Percentiles rank a stretch among this genome's conserved stretches.
Evolutionary conservation across 208 protist species (phyloP).

Genomic region (Acanthamoeba rhysodes): DNA sequence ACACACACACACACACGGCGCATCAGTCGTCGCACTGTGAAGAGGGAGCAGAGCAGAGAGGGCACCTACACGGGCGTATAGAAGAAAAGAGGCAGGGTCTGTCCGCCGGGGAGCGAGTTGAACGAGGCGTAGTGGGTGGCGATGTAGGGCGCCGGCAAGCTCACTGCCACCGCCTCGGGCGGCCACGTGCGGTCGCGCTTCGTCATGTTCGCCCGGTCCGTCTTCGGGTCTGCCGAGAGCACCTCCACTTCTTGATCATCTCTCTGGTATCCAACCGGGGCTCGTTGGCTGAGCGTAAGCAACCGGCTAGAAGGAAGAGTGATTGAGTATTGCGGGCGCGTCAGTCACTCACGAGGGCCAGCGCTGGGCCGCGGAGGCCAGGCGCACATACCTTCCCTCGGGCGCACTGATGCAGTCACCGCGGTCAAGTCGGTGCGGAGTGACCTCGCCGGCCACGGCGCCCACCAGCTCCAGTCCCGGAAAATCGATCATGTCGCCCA

Average conservation of each 20-base stretch:
- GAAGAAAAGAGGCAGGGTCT: not conserved
- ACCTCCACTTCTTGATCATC: not conserved
- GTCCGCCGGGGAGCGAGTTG: not conserved
- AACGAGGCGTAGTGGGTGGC: not conserved
- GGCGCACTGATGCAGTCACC: not conserved
- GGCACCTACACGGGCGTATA: conserved; percentile 36
- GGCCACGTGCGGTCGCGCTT: conserved; percentile 3
- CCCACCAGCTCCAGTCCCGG: not conserved
- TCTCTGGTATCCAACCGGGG: conserved; percentile 4
- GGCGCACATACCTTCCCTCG: not conserved
- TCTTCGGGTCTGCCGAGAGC: not conserved
- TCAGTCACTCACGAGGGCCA: no score
- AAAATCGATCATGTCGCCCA: conserved; percentile 7
- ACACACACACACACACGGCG: not conserved
- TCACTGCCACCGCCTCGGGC: conserved; percentile 5
- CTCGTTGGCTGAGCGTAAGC: not conserved
- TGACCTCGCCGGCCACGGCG: not conserved
- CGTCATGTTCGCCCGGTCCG: not conserved
- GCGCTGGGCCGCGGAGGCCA: no score
- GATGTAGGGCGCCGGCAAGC: not conserved
- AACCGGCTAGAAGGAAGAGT: not conserved
- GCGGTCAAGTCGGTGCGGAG: not conserved
- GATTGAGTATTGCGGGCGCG: no score
- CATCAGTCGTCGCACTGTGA: no score
- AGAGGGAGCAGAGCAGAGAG: not conserved